Evolutionary conservation across 208 protist genomes (phyloP), one percentile per base, ranked within the genome.

Genomic region (Borovskyia barvae): DNA sequence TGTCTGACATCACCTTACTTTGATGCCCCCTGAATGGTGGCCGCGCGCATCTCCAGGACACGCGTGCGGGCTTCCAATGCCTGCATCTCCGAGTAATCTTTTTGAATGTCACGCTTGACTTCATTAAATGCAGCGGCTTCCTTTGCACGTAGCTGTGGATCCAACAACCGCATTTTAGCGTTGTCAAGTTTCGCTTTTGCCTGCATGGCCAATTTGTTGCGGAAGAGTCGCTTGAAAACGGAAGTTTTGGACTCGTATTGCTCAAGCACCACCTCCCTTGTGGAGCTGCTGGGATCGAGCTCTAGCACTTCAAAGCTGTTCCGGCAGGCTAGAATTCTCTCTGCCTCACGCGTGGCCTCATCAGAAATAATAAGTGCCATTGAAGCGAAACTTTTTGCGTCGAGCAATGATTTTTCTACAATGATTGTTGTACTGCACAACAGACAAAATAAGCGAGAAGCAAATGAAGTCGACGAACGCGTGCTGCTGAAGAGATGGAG

Each of bases 291-390:
- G 2, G 84, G 75, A 19, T 30, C 79, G 6, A 95, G 24, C 46
- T 86, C 73, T 20, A 95, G 74, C 19, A 87, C 76, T 36, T 93
- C 82, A 55, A 93, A 95, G 5, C 81, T 66, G 64, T 81, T 90
- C 19, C 76, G 70, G 28, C 72, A 69, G 3, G 62, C 66, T n/a
- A 93, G 61, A 73, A 95, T 95, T 7, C 89, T 73, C 51, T 77
- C 58, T 5, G 79, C 80, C 56, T 92, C 84, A 41, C 52, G 48
- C 40, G 82, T 71, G 12, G 82, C 74, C 24, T 77, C 77, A 60
- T 82, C 76, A 2, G 81, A 66, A 14, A 91, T 70, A 19, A 89
- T 48, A 8, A 95, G 80, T 22, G 89, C 51, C 89, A 95, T 95
- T 40, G 8, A 24, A 30, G 26, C 25, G 3, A 30, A 20, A 33